Evolutionary conservation across 2,329 filamentous ascomycete species (phyloP).

Genomic region (Sporothrix luriei): DNA sequence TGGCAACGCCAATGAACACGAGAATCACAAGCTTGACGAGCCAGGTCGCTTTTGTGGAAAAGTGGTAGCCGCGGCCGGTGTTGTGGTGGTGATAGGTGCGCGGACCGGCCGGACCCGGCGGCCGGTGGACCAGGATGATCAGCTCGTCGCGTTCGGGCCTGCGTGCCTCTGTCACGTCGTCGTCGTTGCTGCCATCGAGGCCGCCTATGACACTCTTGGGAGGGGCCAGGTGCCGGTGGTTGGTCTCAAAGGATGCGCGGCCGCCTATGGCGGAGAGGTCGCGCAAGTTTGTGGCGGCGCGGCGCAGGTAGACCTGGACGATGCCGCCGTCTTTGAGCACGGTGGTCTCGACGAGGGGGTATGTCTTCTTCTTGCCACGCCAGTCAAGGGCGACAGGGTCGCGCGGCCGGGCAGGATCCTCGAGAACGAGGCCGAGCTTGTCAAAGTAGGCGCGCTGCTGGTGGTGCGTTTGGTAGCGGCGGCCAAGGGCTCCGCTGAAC

Average conservation of each 20-base stretch:
- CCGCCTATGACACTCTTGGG: conserved; percentile 10
- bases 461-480: conserved; percentile 11
- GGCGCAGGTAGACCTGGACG: conserved; percentile 53
- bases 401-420: conserved; percentile 38
- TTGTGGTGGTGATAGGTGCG: not conserved
- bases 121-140: conserved; percentile 17
- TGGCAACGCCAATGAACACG: no score
- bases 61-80: not conserved
- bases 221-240: conserved; percentile 8
- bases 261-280: conserved; percentile 12
- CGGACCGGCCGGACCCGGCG: not conserved
- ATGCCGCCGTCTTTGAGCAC: conserved; percentile 45
- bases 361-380: conserved; percentile 46
- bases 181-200: conserved; percentile 22
- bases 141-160: conserved; percentile 28
- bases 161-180: conserved; percentile 19
- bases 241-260: not conserved
- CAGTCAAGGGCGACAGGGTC: conserved; percentile 38
- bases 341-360: conserved; percentile 48
- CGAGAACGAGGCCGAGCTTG: conserved; percentile 42
- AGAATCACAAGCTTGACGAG: no score
- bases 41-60: no score
- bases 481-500: not conserved
- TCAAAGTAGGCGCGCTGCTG: conserved; percentile 34
- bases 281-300: not conserved